These are phyloP conservation scores for Penicillium sp. DNA, from an alignment of 2,329 filamentous ascomycete species.

Conservation along the genomic window DNA sequence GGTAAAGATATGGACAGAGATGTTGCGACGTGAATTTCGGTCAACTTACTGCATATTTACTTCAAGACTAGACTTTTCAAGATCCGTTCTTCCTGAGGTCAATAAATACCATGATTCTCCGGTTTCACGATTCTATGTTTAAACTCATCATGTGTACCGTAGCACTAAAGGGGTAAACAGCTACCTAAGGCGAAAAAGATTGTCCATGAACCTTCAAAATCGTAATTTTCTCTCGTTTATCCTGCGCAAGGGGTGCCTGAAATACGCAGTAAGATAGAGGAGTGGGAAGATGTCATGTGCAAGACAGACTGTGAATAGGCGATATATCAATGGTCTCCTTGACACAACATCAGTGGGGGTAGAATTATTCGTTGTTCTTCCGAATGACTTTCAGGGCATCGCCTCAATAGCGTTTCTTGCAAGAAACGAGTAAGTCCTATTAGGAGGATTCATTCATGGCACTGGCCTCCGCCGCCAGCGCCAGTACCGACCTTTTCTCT, in stretches of 20 bases:
- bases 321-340: background rate
- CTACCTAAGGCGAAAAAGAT: background rate
- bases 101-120: background rate
- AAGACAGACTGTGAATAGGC: slow-evolving; percentile 3
- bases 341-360: background rate
- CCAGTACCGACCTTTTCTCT: slow-evolving; percentile 48
- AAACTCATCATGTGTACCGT: background rate
- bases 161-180: background rate
- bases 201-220: background rate
- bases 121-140: background rate
- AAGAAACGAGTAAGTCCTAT: background rate
- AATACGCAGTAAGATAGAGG: background rate
- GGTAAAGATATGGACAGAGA: too few relatives aligned
- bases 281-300: slow-evolving; percentile 15
- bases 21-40: background rate
- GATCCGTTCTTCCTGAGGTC: background rate
- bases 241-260: background rate
- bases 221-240: background rate
- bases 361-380: background rate
- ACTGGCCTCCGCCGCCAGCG: slow-evolving; percentile 17
- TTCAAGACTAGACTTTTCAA: background rate
- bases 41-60: background rate
- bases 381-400: background rate
- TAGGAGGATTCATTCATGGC: background rate
- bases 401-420: background rate